phyloP scores from a whole-genome alignment of 2,329 filamentous ascomycete species.

The Epichloe sp. region DNA sequence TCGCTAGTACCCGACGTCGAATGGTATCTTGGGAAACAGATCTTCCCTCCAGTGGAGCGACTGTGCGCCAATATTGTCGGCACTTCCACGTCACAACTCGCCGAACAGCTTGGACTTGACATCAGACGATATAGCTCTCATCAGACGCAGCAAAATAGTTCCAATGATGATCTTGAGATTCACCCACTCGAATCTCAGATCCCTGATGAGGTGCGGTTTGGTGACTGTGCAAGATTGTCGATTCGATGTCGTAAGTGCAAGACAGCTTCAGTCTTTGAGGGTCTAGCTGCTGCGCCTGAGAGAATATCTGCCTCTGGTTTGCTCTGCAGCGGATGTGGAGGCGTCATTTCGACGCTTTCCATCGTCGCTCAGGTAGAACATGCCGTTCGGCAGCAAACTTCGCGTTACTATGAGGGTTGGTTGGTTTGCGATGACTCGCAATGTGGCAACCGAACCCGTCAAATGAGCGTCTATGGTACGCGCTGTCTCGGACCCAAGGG shows the following conservation, averaged over 20 bases:
- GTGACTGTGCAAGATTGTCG: slow-evolving; percentile 60
- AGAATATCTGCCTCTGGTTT: slow-evolving; percentile 63
- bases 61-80: slow-evolving; percentile 91
- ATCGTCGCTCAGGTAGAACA: slow-evolving; percentile 79
- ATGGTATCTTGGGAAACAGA: slow-evolving; percentile 96
- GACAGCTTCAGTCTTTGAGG: slow-evolving; percentile 58
- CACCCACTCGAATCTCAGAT: slow-evolving; percentile 90
- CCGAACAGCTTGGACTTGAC: slow-evolving; percentile 88
- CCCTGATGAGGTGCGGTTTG: slow-evolving; percentile 80
- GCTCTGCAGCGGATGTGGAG: slow-evolving; percentile 56
- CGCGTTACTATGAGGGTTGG: slow-evolving; percentile 86
- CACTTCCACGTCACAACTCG: slow-evolving; percentile 79
- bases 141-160: slow-evolving; percentile 32
- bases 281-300: slow-evolving; percentile 46
- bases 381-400: slow-evolving; percentile 64
- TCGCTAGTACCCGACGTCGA: slow-evolving; percentile 81
- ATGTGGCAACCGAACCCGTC: slow-evolving; percentile 75
- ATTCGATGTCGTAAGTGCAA: slow-evolving; percentile 78
- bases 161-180: slow-evolving; percentile 54
- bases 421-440: slow-evolving; percentile 80
- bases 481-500: slow-evolving; percentile 81
- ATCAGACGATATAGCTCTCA: slow-evolving; percentile 62
- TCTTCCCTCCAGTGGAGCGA: slow-evolving; percentile 93
- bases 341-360: slow-evolving; percentile 53
- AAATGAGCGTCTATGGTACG: slow-evolving; percentile 86